These are phyloP conservation scores for Peronospora belbahrii DNA, from an alignment of 352 stramenopile genomes.

Conservation along the genomic window DNA sequence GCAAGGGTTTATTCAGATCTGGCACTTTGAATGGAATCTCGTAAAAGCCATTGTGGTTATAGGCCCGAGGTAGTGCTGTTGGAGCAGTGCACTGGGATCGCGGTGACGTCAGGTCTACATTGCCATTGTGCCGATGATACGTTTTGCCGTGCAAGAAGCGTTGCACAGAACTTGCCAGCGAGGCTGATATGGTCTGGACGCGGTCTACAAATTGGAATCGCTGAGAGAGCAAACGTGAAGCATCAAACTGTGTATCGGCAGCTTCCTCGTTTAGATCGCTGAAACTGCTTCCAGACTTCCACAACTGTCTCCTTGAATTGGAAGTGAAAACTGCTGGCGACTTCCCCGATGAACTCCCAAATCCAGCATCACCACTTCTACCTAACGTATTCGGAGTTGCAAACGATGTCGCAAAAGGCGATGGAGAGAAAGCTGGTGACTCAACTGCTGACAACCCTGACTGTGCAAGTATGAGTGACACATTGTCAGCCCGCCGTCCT, in stretches of 20 bases:
- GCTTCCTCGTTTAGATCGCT: conserved; percentile 7
- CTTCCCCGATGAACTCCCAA: conserved; percentile 12
- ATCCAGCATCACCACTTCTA: conserved; percentile 2
- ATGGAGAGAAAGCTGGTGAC: conserved; percentile 18
- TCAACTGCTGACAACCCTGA: conserved; percentile 19
- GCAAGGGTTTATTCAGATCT: conserved; percentile 14
- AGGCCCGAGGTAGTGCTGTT: conserved; percentile 26
- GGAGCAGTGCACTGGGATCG: conserved; percentile 36
- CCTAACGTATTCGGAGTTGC: conserved; percentile 5
- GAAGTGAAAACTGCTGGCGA: conserved; percentile 10
- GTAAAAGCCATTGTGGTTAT: conserved; percentile 46
- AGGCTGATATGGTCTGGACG: conserved; percentile 34
- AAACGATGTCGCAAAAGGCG: conserved; percentile 14
- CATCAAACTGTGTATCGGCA: conserved; percentile 2
- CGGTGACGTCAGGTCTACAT: conserved; percentile 30
- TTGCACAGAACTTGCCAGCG: conserved; percentile 32
- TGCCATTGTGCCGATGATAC: not conserved
- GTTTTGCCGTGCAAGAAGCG: conserved; percentile 23
- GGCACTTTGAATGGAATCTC: conserved; percentile 14
- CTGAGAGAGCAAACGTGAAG: conserved; percentile 3
- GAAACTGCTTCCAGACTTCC: conserved; percentile 13
- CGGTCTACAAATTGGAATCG: conserved; percentile 21
- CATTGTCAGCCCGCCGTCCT: conserved; percentile 14
- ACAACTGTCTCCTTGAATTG: conserved; percentile 12
- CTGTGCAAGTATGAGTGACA: conserved; percentile 21